Evolutionary conservation across 2,329 filamentous ascomycete genomes (phyloP).

Genomic region (Aureobasidium sp.): DNA sequence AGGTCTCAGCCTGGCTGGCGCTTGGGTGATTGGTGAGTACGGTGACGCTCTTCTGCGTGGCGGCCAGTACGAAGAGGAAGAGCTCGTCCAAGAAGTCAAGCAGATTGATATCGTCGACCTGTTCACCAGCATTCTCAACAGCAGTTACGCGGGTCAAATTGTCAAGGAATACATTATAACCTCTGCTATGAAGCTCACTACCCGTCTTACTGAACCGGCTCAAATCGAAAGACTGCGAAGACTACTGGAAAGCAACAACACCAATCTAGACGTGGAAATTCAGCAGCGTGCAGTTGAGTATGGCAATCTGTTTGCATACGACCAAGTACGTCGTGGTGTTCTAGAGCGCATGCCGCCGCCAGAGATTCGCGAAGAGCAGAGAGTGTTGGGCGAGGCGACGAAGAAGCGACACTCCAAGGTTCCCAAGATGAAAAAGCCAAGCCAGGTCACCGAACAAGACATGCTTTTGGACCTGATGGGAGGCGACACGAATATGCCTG

Average conservation of each 20-base stretch:
- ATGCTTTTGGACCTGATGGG: slow-evolving; percentile 89
- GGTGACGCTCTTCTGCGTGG: slow-evolving; percentile 82
- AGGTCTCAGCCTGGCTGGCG: slow-evolving; percentile 81
- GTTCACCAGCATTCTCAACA: slow-evolving; percentile 87
- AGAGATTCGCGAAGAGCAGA: slow-evolving; percentile 90
- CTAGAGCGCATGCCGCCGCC: slow-evolving; percentile 96
- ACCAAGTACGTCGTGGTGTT: slow-evolving; percentile 79
- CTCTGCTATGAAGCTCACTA: slow-evolving; percentile 88
- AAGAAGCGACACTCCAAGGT: slow-evolving; percentile 42
- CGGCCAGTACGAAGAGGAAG: slow-evolving; percentile 89
- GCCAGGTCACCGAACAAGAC: slow-evolving; percentile 83
- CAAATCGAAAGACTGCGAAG: slow-evolving; percentile 80
- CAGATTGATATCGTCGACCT: slow-evolving; percentile 87
- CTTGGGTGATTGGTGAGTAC: slow-evolving; percentile 97
- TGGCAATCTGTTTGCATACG: slow-evolving; percentile 83
- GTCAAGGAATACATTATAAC: slow-evolving; percentile 95
- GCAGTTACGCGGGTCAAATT: slow-evolving; percentile 84
- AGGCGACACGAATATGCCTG: slow-evolving; percentile 54
- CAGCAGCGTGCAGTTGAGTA: slow-evolving; percentile 96
- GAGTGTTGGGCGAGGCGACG: slow-evolving; percentile 74
- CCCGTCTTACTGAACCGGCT: slow-evolving; percentile 70
- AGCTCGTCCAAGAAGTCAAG: slow-evolving; percentile 71
- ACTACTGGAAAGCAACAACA: slow-evolving; percentile 66
- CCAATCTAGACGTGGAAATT: slow-evolving; percentile 87
- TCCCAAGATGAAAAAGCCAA: slow-evolving; percentile 62